Evolutionary conservation across 768 basidiomycete genomes (phyloP), one percentile per base, ranked within the genome.

Genomic region (Tulasnella sp.): DNA sequence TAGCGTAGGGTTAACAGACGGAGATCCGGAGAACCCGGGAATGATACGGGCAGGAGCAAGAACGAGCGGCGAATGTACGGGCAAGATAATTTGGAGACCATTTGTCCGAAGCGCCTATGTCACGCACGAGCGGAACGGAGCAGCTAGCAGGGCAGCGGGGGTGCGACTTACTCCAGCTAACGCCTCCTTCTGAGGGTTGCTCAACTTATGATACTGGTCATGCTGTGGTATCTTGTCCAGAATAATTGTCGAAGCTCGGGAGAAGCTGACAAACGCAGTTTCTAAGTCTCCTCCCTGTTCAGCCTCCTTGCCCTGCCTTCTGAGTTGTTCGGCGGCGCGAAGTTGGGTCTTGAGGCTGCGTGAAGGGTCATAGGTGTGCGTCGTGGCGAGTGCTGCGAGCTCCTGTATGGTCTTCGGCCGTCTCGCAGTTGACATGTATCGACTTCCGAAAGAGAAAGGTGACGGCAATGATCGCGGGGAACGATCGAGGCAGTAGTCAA

Each of bases 181-280:
- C 82, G 92, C 92, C 71, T 88, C 84, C 72, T 90, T 86, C 80
- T 94, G 93, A 14, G 85, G 84, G 7, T 83, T 73, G 67, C 81
- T 89, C 79, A 94, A 82, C 67, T 89, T 84, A 40, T 86, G 79
- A 81, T 91, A 94, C 64, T 92, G 89, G 73, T 85, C 84, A 83
- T 94, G 93, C 0, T 84, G 83, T 0, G 93, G 93, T n/a, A 94
- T 84, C 79, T 88, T 90, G 84, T 94, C 92, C 12, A 93, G 87
- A 29, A 93, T 91, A 76, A 94, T 84, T 0, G 91, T 92, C 0
- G 92, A 92, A 11, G 92, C 91, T 77, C 86, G 88, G 2, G 92
- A 92, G 71, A 87, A 88, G 78, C 89, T 86, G 22, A 93, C 85
- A 81, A 93, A 94, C 0, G 90, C 91, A 25, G 82, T 84, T 81